Conservation (phyloP, 2,329 filamentous ascomycete species). For the Periconia macrospinosa region DNA sequence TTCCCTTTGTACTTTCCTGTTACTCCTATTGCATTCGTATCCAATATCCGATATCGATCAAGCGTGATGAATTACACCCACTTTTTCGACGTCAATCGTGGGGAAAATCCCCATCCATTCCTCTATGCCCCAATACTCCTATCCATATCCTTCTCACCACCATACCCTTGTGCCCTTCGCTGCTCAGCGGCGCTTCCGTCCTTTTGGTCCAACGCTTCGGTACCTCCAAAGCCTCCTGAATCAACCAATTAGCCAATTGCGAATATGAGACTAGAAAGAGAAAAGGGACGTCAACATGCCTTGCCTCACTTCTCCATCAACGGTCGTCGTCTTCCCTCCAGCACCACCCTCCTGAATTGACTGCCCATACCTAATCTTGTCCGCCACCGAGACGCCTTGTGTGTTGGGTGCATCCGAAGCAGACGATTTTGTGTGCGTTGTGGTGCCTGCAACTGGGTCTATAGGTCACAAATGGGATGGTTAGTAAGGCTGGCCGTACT, state of each 20-base stretch:
- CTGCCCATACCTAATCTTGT: conserved; percentile 60
- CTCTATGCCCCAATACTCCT: conserved; percentile 53
- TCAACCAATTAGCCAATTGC: conserved; percentile 5
- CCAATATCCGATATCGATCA: neutral
- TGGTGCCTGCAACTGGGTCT: conserved; percentile 16
- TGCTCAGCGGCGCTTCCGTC: conserved; percentile 41
- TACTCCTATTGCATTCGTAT: neutral
- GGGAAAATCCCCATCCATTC: too few relatives aligned
- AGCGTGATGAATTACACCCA: neutral
- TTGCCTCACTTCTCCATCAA: conserved; percentile 41
- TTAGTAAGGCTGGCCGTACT: neutral
- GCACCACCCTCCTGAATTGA: conserved; percentile 58
- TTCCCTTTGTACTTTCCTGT: neutral
- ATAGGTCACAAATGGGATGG: neutral
- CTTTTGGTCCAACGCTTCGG: conserved; percentile 43
- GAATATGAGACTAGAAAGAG: neutral
- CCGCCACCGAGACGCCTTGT: conserved; percentile 44
- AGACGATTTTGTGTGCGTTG: conserved; percentile 16
- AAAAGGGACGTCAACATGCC: conserved; percentile 21
- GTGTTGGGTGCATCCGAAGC: conserved; percentile 47
- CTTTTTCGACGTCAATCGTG: neutral
- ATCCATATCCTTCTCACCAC: conserved; percentile 50
- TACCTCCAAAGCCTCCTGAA: conserved; percentile 43
- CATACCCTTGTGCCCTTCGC: conserved; percentile 58
- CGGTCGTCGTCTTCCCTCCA: conserved; percentile 55